These are phyloP conservation scores for Populus deltoides DNA, from an alignment of 345 rosid genomes.

Conservation along the genomic window DNA sequence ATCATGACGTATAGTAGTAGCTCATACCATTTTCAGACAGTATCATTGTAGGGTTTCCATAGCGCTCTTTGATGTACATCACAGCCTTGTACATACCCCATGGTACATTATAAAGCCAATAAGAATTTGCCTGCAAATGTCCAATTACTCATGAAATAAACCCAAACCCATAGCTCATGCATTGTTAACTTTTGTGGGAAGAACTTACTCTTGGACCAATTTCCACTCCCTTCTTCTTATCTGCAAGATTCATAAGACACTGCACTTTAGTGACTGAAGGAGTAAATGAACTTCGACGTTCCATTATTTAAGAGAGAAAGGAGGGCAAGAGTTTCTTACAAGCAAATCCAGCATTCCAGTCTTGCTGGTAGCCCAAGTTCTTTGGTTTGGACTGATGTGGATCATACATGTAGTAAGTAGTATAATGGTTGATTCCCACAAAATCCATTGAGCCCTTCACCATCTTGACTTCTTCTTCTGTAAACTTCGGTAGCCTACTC, in stretches of 20 bases:
- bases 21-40: slow-evolving; percentile 79
- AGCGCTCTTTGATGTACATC: slow-evolving; percentile 79
- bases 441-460: slow-evolving; percentile 91
- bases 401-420: slow-evolving; percentile 65
- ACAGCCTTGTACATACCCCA: slow-evolving; percentile 94
- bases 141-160: neutral
- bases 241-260: slow-evolving; percentile 37
- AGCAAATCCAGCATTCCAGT: slow-evolving; percentile 77
- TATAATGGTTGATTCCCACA: slow-evolving; percentile 89
- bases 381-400: slow-evolving; percentile 49
- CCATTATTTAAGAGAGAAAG: neutral
- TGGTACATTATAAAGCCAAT: slow-evolving; percentile 91
- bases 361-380: slow-evolving; percentile 75
- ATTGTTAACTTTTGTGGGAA: neutral
- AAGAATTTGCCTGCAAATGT: slow-evolving; percentile 66
- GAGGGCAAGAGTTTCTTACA: slow-evolving; percentile 44
- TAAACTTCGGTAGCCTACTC: slow-evolving; percentile 74
- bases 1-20: neutral
- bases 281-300: neutral
- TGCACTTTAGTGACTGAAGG: neutral
- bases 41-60: slow-evolving; percentile 82
- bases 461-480: slow-evolving; percentile 67
- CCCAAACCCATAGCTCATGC: neutral
- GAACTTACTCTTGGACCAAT: slow-evolving; percentile 70
- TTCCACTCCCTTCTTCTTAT: slow-evolving; percentile 57